Percentiles rank a stretch among this genome's conserved stretches.
Evolutionary conservation across 208 protist species (phyloP).

Genomic region (Phytomonas serpens): DNA sequence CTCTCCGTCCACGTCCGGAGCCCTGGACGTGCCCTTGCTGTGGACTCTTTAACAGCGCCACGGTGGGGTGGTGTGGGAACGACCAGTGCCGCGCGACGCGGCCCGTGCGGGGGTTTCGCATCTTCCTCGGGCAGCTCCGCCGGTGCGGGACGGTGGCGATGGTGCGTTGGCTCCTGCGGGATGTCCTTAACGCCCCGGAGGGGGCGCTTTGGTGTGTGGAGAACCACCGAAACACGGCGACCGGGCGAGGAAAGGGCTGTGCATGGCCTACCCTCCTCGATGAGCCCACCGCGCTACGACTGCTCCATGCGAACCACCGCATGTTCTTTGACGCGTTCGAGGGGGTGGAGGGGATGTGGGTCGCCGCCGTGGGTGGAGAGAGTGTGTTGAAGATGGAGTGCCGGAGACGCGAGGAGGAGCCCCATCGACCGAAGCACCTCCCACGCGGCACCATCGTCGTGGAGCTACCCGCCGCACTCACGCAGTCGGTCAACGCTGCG

Average conservation of each 20-base stretch:
- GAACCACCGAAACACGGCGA: slow-evolving; percentile 53
- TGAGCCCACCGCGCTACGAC: slow-evolving; percentile 20
- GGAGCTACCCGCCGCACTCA: slow-evolving; percentile 22
- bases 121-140: slow-evolving; percentile 78
- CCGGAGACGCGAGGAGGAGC: slow-evolving; percentile 11
- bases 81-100: too few species aligned
- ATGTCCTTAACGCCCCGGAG: slow-evolving; percentile 32
- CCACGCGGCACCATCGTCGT: slow-evolving; percentile 58
- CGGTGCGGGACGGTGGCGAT: slow-evolving; percentile 60
- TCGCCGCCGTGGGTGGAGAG: slow-evolving; percentile 19
- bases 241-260: slow-evolving; percentile 61
- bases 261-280: slow-evolving; percentile 51
- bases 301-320: slow-evolving; percentile 54
- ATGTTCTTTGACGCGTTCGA: slow-evolving; percentile 54
- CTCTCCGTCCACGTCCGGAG: slow-evolving; percentile 16
- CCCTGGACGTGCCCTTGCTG: slow-evolving; percentile 21
- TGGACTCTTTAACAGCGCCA: slow-evolving; percentile 16
- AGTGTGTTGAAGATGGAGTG: slow-evolving; percentile 24
- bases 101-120: slow-evolving; percentile 12
- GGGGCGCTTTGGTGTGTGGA: slow-evolving; percentile 45
- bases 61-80: background rate
- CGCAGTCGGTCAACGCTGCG: background rate
- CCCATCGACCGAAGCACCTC: slow-evolving; percentile 44
- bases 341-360: slow-evolving; percentile 58
- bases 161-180: slow-evolving; percentile 57